A percentile compares a stretch with the other conserved stretches of the same genome.
These are phyloP conservation scores for Suillus alpinus DNA, from an alignment of 768 basidiomycete genomes.

Conservation along the genomic window DNA sequence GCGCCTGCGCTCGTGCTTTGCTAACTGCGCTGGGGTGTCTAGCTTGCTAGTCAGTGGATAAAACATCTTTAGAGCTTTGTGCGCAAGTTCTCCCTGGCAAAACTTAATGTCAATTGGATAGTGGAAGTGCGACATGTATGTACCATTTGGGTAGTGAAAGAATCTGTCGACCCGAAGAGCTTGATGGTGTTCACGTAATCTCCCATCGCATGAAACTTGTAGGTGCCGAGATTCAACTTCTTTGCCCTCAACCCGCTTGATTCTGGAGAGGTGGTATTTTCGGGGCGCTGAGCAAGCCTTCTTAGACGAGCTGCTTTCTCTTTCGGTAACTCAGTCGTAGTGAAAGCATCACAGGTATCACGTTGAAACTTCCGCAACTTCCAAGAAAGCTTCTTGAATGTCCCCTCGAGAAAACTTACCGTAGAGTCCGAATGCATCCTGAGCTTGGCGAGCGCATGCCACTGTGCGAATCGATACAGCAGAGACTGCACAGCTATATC, in stretches of 20 bases:
- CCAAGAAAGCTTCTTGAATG: neutral
- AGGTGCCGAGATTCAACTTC: slow-evolving; percentile 19
- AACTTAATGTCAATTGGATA: too few species aligned
- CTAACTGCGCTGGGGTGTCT: slow-evolving; percentile 27
- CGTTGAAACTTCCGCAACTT: slow-evolving; percentile 28
- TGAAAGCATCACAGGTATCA: slow-evolving; percentile 19
- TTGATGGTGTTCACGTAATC: slow-evolving; percentile 17
- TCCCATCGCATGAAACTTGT: slow-evolving; percentile 26
- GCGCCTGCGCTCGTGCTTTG: slow-evolving; percentile 4
- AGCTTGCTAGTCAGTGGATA: slow-evolving; percentile 37
- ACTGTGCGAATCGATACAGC: neutral
- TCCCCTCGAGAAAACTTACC: neutral
- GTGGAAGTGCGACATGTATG: too few species aligned
- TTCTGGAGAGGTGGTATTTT: too few species aligned
- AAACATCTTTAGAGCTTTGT: slow-evolving; percentile 33
- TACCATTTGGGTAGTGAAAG: neutral
- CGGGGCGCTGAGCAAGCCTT: neutral
- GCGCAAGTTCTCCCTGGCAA: slow-evolving; percentile 38
- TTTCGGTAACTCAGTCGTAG: slow-evolving; percentile 33
- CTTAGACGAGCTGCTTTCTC: slow-evolving; percentile 33
- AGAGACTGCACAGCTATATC: neutral
- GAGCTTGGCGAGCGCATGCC: neutral
- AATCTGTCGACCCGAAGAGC: neutral
- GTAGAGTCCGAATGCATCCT: neutral
- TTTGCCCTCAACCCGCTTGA: neutral